Evolutionary conservation across 2,329 filamentous ascomycete species (phyloP).

Genomic region (Exophiala calicioides): DNA sequence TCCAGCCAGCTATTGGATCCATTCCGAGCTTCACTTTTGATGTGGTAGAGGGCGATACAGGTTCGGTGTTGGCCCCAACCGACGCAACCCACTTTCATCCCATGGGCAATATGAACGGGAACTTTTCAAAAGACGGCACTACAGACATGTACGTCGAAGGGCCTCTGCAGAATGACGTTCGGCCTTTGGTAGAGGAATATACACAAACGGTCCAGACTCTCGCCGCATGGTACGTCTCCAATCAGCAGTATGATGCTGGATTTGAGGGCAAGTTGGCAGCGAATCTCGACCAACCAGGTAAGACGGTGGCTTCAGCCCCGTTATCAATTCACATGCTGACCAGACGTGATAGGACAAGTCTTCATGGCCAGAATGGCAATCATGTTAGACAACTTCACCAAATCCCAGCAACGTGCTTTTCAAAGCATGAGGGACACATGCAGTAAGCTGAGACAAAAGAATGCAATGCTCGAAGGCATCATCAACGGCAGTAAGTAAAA

Average conservation of each 20-base stretch:
- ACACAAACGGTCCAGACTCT: constrained; percentile 13
- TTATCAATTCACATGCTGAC: constrained; percentile 1
- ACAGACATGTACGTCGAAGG: constrained; percentile 7
- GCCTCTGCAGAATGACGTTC: constrained; percentile 20
- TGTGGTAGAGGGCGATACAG: constrained; percentile 17
- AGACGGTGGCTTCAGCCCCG: not conserved
- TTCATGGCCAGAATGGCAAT: constrained; percentile 20
- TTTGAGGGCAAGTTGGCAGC: constrained; percentile 6
- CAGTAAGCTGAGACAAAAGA: constrained; percentile 20
- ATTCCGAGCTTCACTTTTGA: constrained; percentile 16
- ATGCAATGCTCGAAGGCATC: constrained; percentile 13
- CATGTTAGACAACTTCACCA: constrained; percentile 20
- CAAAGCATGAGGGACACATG: constrained; percentile 22
- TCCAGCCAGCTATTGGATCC: constrained; percentile 5
- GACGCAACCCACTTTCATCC: not conserved
- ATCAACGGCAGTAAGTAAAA: constrained; percentile 13
- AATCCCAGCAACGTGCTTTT: constrained; percentile 21
- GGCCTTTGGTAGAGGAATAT: constrained; percentile 22
- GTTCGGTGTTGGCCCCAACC: constrained; percentile 1
- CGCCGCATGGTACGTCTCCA: constrained; percentile 4
- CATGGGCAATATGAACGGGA: constrained; percentile 1
- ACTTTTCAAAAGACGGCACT: no score
- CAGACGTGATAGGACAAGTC: constrained; percentile 8
- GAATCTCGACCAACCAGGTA: constrained; percentile 20
- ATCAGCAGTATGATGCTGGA: constrained; percentile 4